phyloP scores from a whole-genome alignment of 306 rosid genomes.

The Erythrophleum fordii region DNA sequence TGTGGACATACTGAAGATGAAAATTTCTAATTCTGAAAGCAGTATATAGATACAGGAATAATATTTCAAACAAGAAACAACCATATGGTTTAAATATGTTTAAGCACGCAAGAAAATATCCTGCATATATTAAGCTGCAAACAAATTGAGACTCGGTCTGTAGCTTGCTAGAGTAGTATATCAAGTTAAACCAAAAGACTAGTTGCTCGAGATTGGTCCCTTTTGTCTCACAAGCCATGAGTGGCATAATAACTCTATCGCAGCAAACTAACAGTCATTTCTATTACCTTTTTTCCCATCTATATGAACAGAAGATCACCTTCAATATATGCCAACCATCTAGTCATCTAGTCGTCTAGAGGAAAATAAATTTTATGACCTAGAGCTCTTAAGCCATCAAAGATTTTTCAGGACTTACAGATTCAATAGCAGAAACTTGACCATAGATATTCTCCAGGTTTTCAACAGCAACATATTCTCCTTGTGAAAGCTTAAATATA shows the following conservation, averaged over 20 bases:
- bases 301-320: not conserved
- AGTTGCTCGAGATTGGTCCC: constrained; percentile 9
- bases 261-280: constrained; percentile 16
- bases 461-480: constrained; percentile 99
- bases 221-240: constrained; percentile 5
- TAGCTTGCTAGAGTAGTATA: not conserved
- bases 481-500: constrained; percentile 97
- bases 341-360: too few species aligned
- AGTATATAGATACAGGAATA: not conserved
- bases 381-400: constrained; percentile 20
- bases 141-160: not conserved
- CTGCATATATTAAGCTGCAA: constrained; percentile 4
- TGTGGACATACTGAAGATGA: constrained; percentile 5
- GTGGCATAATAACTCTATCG: constrained; percentile 12
- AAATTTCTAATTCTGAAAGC: constrained; percentile 13
- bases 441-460: constrained; percentile 89
- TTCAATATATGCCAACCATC: constrained; percentile 4
- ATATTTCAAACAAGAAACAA: constrained; percentile 23
- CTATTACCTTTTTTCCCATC: not conserved
- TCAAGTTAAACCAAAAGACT: constrained; percentile 9
- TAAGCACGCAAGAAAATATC: not conserved
- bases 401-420: constrained; percentile 56
- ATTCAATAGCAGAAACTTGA: constrained; percentile 68
- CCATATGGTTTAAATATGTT: constrained; percentile 5
- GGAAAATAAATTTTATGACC: constrained; percentile 11